Base-by-base conservation (phyloP, 805 yeast genomes). In the Naumovozyma baii region DNA sequence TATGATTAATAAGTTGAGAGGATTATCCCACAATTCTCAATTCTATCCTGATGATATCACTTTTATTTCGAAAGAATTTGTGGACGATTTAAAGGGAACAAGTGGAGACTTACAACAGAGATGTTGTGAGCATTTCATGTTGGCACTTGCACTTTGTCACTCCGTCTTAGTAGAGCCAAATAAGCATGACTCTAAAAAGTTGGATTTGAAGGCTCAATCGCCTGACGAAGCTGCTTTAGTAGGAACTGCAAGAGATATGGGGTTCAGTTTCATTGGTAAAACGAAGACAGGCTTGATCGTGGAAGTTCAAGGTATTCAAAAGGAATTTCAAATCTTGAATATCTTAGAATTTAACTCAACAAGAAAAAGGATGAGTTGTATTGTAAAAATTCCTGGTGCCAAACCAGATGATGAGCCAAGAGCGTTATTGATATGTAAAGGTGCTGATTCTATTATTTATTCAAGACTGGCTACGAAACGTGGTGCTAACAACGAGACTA, bases 141-240 rank as follows among this genome's bases (percentile, higher is more conserved):
- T 82, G 32, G 76, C 83, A 0, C 64, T 83, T 37, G 84, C 90
- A 0, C 63, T 83, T 26, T 83, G 94, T 64, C 92, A 83, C 54
- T 77, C 88, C 39, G 92, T 83, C 18, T 59, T 83, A 33, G 73
- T 78, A 20, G 94, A 83, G 51, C 71, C 73, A 30, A 78, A 79
- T 45, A 78, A 78, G 31, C 68, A 69, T 18, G 69, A 76, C 48
- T 77, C 84, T 2, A 70, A 64, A 1, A 78, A 70, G 43, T 49
- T 72, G 38, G 64, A 74, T 18, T 62, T 81, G 30, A 79, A 80
- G 51, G 92, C 92, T 0, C 92, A 83, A 56, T 79, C 87, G 18
- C 94, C 94, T 0, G 94, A 83, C 67, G 94, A 83, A 61, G 87
- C 88, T 19, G 92, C 94, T 0, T 69, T 83, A 41, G 94, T 83